Evolutionary conservation across 345 rosid genomes (phyloP), one percentile per base, ranked within the genome.

Genomic region (Syzygium aromaticum): DNA sequence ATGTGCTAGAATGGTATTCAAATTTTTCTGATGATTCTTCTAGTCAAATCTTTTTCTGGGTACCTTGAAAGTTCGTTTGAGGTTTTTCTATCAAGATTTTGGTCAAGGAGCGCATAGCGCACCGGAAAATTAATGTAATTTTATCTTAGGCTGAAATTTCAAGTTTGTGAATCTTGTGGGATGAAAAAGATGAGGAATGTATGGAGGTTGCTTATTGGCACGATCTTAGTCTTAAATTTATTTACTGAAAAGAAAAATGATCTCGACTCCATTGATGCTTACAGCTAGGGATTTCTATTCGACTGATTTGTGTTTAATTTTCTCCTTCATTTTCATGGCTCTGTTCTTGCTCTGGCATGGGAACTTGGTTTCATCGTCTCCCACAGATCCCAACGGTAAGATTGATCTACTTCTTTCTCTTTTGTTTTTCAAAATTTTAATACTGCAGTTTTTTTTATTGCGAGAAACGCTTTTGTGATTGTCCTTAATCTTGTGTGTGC

Each of bases 301-400:
- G 5, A 73, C 82, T 73, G 49, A 73, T 38, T 10, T 0, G 49
- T 5, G 82, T 5, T 38, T 38, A 5, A 9, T 88, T 78, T 28
- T 84, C 78, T 52, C 54, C 30, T 2, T 22, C 12, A 10, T n/a
- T 83, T 38, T 40, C 51, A 15, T 86, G 84, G 88, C 52, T 22
- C 53, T 51, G 21, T 84, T 33, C 49, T 87, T 89, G 84, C 78
- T 67, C 16, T 88, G 92, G 84, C 53, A 28, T 54, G 87, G 90
- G 88, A 33, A 67, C 83, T 49, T 49, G 85, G 84, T 15, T 63
- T 11, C 2, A 61, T 86, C 87, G 86, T 85, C 92, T 90, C 27
- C 82, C 22, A 73, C 9, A 73, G 82, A 73, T 73, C 82, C 82
- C 49, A 73, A 73, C 49, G 82, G 82, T 73, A 38, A 73, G 49